These are phyloP conservation scores for Nakaseomyces sp. DNA, from an alignment of 1,139 yeast genomes.

Conservation along the genomic window DNA sequence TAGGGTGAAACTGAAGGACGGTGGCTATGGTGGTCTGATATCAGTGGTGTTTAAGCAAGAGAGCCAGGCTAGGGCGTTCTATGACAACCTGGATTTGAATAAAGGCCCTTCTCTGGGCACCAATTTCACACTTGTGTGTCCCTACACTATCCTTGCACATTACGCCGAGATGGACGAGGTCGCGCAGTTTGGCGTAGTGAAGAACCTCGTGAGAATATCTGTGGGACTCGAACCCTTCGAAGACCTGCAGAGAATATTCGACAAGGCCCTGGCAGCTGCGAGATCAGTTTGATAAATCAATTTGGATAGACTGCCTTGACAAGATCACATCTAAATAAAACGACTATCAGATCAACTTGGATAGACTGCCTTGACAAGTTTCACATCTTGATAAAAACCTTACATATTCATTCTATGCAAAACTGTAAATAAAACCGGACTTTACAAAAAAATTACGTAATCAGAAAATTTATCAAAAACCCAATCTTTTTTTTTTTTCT, in stretches of 20 bases:
- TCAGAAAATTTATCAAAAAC: neutral
- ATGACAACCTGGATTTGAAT: slow-evolving; percentile 63
- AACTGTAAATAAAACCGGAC: too few species aligned
- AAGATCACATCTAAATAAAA: too few species aligned
- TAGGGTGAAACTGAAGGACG: slow-evolving; percentile 51
- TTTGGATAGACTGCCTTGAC: too few species aligned
- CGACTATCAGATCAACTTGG: too few species aligned
- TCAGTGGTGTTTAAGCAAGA: slow-evolving; percentile 67
- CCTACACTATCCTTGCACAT: slow-evolving; percentile 86
- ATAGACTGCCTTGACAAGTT: too few species aligned
- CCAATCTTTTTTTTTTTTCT: neutral
- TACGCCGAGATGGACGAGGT: slow-evolving; percentile 77
- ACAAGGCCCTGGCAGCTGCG: slow-evolving; percentile 40
- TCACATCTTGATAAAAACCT: too few species aligned
- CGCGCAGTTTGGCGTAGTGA: slow-evolving; percentile 77
- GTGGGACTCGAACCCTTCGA: slow-evolving; percentile 54
- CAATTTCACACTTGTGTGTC: slow-evolving; percentile 85
- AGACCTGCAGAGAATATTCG: slow-evolving; percentile 40
- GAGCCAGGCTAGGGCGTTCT: slow-evolving; percentile 61
- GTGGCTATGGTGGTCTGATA: slow-evolving; percentile 90
- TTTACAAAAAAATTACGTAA: too few species aligned
- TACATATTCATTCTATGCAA: too few species aligned
- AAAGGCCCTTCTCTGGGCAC: slow-evolving; percentile 96
- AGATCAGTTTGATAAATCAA: neutral
- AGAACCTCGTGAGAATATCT: slow-evolving; percentile 71